Evolutionary conservation across 2,329 filamentous ascomycete species (phyloP).

Genomic region (Colletotrichum spinosum): DNA sequence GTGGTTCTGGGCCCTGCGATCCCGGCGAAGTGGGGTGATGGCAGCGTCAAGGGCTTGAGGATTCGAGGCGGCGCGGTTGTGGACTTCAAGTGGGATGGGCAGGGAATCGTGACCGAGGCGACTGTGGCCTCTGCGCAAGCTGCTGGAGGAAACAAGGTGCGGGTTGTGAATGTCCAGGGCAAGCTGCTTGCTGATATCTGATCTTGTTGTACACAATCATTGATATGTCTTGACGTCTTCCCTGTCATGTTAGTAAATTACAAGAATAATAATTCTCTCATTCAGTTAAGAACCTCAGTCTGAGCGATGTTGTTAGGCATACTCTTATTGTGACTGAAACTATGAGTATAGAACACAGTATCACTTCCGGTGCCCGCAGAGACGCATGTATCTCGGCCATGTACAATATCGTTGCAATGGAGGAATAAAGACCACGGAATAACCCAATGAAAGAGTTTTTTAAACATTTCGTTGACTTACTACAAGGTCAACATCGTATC

Average conservation of each 20-base stretch:
- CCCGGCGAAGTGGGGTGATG: slow-evolving; percentile 55
- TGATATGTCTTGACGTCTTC: background rate
- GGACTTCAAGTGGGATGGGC: slow-evolving; percentile 56
- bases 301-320: no score
- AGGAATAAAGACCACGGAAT: no score
- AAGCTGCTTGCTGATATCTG: background rate
- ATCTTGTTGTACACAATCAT: background rate
- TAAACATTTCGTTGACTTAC: no score
- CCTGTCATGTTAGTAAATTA: background rate
- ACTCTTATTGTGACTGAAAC: no score
- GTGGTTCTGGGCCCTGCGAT: slow-evolving; percentile 62
- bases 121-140: background rate
- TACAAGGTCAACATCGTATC: no score
- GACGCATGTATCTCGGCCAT: no score
- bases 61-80: slow-evolving; percentile 57
- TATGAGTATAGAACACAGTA: no score
- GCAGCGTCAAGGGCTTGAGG: slow-evolving; percentile 56
- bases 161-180: slow-evolving; percentile 36
- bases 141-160: slow-evolving; percentile 14
- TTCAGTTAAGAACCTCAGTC: no score
- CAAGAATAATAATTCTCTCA: no score
- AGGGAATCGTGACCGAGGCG: slow-evolving; percentile 48
- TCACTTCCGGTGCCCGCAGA: no score
- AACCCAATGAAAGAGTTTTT: no score
- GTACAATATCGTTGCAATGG: no score